Conservation (phyloP, 257 asterid genomes). For the Gardenia jasminoides region DNA sequence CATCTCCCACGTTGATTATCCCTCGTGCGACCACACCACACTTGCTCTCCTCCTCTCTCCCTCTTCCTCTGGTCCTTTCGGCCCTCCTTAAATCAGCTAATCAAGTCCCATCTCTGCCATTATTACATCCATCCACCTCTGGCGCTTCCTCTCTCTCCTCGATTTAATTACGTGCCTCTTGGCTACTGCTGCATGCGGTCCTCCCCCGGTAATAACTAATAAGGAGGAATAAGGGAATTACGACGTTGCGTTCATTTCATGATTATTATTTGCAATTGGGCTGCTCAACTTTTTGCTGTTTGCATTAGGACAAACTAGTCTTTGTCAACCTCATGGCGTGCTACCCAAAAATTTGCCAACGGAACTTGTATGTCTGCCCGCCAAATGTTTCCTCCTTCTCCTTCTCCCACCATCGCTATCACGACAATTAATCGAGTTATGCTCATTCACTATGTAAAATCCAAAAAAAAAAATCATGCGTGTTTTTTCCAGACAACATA, state of each 20-base stretch:
- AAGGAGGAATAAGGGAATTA: no score
- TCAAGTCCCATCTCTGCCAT: constrained; percentile 2
- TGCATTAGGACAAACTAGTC: neutral
- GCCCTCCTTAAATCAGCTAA: neutral
- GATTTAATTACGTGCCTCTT: neutral
- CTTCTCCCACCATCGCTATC: neutral
- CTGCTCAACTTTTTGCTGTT: neutral
- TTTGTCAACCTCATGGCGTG: neutral
- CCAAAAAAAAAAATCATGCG: no score
- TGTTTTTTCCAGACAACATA: no score
- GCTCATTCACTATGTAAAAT: neutral
- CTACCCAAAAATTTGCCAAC: neutral
- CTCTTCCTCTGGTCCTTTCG: neutral
- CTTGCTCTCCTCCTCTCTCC: neutral
- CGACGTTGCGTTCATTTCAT: no score
- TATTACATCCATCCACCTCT: constrained; percentile 23
- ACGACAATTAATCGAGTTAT: no score
- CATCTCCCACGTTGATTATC: constrained; percentile 38
- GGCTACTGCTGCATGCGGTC: neutral
- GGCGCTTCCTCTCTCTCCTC: neutral
- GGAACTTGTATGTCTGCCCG: neutral
- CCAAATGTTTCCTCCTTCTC: neutral
- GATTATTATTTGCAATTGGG: neutral
- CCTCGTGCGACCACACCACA: constrained; percentile 15
- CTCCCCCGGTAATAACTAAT: neutral